Evolutionary conservation across 2,329 filamentous ascomycete genomes (phyloP), one percentile per base, ranked within the genome.

Genomic region (Huntiella savannae): DNA sequence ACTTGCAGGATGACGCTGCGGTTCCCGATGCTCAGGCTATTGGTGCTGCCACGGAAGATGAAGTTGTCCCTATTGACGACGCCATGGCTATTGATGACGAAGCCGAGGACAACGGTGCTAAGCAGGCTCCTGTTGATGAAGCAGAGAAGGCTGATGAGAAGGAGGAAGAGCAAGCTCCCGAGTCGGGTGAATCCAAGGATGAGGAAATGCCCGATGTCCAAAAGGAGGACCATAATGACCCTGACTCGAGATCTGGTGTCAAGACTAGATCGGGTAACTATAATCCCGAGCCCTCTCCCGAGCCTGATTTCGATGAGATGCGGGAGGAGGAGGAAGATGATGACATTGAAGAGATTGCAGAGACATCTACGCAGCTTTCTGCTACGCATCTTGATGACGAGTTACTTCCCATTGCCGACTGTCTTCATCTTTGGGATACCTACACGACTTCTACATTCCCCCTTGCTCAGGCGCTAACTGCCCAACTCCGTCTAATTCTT

Each of bases 401-500:
- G 32, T 56, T 76, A 48, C 58, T 69, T 55, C 61, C 70, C 55
- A 68, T 70, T 54, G 59, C 59, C 39, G 66, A 71, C 50, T 67
- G 87, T 19, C 75, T 85, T 50, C 69, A 75, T 45, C 75, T 88
- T 55, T 98, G 92, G 91, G 73, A 77, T 7, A 71, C 78, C 49
- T 91, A 93, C 63, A 87, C 96, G 62, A 71, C 72, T 50, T 74
- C 78, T 47, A 96, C 91, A 0, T 85, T 91, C 53, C 72, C 81
- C 41, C 79, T 95, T 48, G 92, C 91, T 0, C 74, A 94, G 48
- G 79, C 85, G 1, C 70, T 99, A 11, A 94, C 88, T 1, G 91
- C 94, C 53, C 91, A 96, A 58, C 78, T 99, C 13, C 85, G 91
- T 19, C 76, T 99, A 11, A 96, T 99, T 55, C 78, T 99, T 35